These are phyloP conservation scores for Suhomyces kilbournensis DNA, from an alignment of 805 yeast genomes.

Conservation along the genomic window DNA sequence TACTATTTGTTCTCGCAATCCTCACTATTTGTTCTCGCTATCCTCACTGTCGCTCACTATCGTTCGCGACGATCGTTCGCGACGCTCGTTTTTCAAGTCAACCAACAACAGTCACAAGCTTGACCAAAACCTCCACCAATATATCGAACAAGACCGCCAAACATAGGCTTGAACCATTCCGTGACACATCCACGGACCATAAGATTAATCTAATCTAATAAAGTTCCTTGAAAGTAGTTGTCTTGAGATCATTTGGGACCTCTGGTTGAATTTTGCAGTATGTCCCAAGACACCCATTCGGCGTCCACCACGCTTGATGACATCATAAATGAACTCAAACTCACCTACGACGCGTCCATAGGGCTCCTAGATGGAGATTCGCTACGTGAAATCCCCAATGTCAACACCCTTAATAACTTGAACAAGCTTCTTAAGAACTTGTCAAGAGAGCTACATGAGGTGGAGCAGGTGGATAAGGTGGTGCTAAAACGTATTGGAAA, in stretches of 20 bases:
- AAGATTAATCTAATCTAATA: neutral
- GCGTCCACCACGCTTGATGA: conserved; percentile 47
- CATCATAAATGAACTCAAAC: conserved; percentile 49
- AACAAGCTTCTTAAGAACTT: conserved; percentile 42
- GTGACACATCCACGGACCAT: neutral
- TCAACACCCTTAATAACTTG: conserved; percentile 43
- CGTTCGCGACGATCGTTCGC: neutral
- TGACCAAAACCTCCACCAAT: neutral
- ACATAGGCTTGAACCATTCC: neutral
- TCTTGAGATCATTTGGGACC: neutral
- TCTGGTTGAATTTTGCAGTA: neutral
- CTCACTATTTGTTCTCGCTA: too few species aligned
- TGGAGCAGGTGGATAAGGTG: conserved; percentile 29
- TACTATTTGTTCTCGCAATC: too few species aligned
- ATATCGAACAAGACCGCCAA: neutral
- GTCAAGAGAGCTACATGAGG: conserved; percentile 34
- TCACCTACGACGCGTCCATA: conserved; percentile 55
- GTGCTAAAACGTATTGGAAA: conserved; percentile 20
- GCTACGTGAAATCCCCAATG: conserved; percentile 40
- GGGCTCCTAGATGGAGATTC: conserved; percentile 63
- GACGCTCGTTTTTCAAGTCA: neutral
- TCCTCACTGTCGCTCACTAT: neutral
- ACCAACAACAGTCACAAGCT: neutral
- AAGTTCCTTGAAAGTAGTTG: neutral
- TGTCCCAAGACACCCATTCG: conserved; percentile 11